These are phyloP conservation scores for Lachancea fermentati DNA, from an alignment of 805 yeast genomes.

Conservation along the genomic window DNA sequence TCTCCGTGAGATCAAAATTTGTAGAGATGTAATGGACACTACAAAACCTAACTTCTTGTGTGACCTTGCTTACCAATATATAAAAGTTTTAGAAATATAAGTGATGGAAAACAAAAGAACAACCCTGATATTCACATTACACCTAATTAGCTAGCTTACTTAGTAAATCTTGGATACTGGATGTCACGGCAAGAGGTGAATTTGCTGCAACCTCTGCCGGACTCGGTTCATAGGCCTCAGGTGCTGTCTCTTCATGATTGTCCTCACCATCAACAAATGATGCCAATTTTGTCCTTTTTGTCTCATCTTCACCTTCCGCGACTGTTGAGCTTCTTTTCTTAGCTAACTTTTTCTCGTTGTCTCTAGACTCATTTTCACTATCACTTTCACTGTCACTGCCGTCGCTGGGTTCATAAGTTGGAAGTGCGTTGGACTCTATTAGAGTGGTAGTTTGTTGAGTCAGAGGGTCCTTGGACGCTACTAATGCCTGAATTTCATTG, in stretches of 20 bases:
- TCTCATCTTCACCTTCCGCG: not conserved
- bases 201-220: slow-evolving; percentile 10
- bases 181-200: slow-evolving; percentile 23
- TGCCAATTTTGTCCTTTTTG: slow-evolving; percentile 8
- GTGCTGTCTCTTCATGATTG: slow-evolving; percentile 8
- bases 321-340: not conserved
- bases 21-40: slow-evolving; percentile 16
- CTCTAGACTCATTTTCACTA: slow-evolving; percentile 10
- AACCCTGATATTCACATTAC: not conserved
- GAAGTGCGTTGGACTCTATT: slow-evolving; percentile 21
- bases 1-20: slow-evolving; percentile 18
- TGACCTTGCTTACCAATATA: slow-evolving; percentile 29
- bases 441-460: slow-evolving; percentile 3
- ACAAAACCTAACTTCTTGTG: slow-evolving; percentile 13
- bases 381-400: slow-evolving; percentile 17
- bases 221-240: slow-evolving; percentile 14
- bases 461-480: slow-evolving; percentile 23
- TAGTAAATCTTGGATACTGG: slow-evolving; percentile 32
- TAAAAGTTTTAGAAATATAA: slow-evolving; percentile 23
- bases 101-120: slow-evolving; percentile 1
- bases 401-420: slow-evolving; percentile 29
- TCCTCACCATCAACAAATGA: slow-evolving; percentile 6
- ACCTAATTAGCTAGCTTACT: slow-evolving; percentile 30
- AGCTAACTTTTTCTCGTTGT: slow-evolving; percentile 1
- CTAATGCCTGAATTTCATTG: slow-evolving; percentile 23